Percentiles rank a stretch among this genome's conserved stretches.
Evolutionary conservation across 345 rosid species (phyloP).

Genomic region (Lenwebbia sp.): DNA sequence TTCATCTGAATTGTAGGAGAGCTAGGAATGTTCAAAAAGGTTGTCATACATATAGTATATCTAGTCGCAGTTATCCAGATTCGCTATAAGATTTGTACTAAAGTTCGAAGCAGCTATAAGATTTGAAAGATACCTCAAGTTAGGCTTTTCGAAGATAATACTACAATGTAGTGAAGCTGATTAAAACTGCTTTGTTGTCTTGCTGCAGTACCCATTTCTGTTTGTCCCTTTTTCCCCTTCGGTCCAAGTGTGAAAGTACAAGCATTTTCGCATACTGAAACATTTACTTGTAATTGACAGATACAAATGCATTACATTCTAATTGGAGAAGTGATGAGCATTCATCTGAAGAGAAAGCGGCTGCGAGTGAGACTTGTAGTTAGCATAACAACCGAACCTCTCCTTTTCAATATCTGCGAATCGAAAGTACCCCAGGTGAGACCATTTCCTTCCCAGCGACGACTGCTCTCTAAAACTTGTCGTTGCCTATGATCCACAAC

Average conservation of each 20-base stretch:
- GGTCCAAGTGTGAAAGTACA: neutral
- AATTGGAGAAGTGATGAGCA: neutral
- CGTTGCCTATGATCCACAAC: conserved; percentile 72
- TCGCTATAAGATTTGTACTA: neutral
- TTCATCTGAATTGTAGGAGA: neutral
- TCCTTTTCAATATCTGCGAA: neutral
- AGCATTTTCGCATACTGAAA: neutral
- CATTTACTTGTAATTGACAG: neutral
- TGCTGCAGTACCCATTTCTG: neutral
- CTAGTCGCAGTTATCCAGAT: neutral
- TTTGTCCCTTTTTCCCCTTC: neutral
- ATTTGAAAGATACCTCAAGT: neutral
- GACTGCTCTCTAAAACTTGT: neutral
- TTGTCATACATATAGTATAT: neutral
- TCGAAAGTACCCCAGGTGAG: neutral
- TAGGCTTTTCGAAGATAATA: neutral
- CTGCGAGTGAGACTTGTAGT: neutral
- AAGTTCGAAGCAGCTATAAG: neutral
- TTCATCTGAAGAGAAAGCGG: neutral
- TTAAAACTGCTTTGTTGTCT: neutral
- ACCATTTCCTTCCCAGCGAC: neutral
- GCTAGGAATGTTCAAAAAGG: neutral
- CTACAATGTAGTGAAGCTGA: neutral
- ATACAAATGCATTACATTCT: neutral
- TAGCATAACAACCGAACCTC: neutral